phyloP scores from a whole-genome alignment of 108 stramenopile species.

The Discostella pseudostelligera region DNA sequence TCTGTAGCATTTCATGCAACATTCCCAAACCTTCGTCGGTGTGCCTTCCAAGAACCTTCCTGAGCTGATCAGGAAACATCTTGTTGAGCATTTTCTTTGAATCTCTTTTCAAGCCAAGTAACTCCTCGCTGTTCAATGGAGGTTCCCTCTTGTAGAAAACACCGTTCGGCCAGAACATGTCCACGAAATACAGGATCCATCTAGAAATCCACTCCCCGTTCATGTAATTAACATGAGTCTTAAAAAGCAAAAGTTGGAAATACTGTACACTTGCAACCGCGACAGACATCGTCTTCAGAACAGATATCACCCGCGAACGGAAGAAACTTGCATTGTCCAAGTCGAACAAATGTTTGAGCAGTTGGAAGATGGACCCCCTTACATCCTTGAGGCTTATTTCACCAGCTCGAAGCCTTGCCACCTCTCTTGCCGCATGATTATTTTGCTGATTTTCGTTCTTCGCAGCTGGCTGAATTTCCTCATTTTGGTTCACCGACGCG shows the following conservation, averaged over 20 bases:
- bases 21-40: slow-evolving; percentile 73
- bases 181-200: slow-evolving; percentile 55
- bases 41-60: slow-evolving; percentile 71
- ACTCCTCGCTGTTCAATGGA: slow-evolving; percentile 51
- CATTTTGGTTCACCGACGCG: not conserved
- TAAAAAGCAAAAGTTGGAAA: slow-evolving; percentile 72
- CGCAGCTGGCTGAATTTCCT: not conserved
- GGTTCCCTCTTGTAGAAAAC: slow-evolving; percentile 57
- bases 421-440: slow-evolving; percentile 23
- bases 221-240: slow-evolving; percentile 62
- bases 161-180: slow-evolving; percentile 86
- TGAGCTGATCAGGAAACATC: slow-evolving; percentile 73
- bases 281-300: slow-evolving; percentile 76
- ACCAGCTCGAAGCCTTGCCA: slow-evolving; percentile 48
- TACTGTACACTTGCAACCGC: slow-evolving; percentile 67
- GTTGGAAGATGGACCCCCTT: slow-evolving; percentile 64
- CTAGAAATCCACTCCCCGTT: slow-evolving; percentile 69
- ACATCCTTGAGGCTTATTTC: slow-evolving; percentile 71
- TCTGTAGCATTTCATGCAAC: slow-evolving; percentile 87
- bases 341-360: slow-evolving; percentile 72
- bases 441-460: slow-evolving; percentile 23
- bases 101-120: slow-evolving; percentile 33
- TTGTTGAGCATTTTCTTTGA: slow-evolving; percentile 54
- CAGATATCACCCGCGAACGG: slow-evolving; percentile 75
- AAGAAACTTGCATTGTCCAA: slow-evolving; percentile 89